These are phyloP conservation scores for Cercospora sp. DNA, from an alignment of 2,329 filamentous ascomycete genomes.

Conservation along the genomic window DNA sequence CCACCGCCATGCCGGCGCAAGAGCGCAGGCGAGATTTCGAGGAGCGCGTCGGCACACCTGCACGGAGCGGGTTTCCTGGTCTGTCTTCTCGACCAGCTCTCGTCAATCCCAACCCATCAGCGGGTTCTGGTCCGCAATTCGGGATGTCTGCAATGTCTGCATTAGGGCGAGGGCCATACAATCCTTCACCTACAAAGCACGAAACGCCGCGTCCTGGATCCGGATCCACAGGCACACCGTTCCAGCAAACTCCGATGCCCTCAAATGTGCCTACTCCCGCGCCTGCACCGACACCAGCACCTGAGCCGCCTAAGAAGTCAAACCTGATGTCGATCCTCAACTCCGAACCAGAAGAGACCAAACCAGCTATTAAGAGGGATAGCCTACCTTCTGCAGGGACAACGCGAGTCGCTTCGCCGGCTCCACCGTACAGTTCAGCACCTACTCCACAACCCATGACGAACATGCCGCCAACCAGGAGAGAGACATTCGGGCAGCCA, in stretches of 20 bases:
- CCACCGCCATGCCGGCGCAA: constrained; percentile 19
- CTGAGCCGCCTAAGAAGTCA: constrained; percentile 41
- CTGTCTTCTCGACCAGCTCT: constrained; percentile 21
- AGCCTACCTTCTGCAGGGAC: constrained; percentile 27
- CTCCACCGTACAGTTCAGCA: constrained; percentile 22
- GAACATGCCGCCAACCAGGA: constrained; percentile 24
- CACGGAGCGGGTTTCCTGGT: constrained; percentile 25
- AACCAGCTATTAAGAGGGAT: constrained; percentile 35
- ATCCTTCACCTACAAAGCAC: constrained; percentile 37
- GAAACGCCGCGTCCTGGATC: constrained; percentile 36
- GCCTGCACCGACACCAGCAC: constrained; percentile 30
- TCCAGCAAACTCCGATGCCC: constrained; percentile 19
- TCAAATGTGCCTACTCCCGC: constrained; percentile 15
- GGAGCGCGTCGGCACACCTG: constrained; percentile 35
- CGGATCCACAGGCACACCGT: constrained; percentile 23
- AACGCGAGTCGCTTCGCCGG: constrained; percentile 31
- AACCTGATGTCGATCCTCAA: constrained; percentile 41
- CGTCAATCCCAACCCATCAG: constrained; percentile 24
- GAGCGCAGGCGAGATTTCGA: constrained; percentile 36
- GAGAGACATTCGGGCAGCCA: constrained; percentile 35
- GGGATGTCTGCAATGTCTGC: constrained; percentile 24
- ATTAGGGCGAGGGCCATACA: constrained; percentile 27
- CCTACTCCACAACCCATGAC: constrained; percentile 26
- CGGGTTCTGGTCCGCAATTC: constrained; percentile 16
- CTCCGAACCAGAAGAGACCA: constrained; percentile 34